Base-by-base conservation (phyloP, 345 rosid genomes). In the Lumnitzera racemosa region DNA sequence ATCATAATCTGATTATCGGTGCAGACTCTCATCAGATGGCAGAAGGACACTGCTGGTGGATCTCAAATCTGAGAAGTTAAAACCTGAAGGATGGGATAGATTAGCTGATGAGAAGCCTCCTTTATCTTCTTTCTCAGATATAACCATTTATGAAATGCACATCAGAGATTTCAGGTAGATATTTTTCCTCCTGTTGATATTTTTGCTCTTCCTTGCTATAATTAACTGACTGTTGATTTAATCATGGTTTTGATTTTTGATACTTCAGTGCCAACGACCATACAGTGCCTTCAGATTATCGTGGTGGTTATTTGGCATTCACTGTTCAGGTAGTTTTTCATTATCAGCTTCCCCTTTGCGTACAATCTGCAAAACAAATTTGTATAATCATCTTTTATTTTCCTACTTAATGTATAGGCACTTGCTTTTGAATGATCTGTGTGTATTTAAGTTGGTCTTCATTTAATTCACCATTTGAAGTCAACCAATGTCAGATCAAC, bases 81-180 rank as follows among this genome's bases (percentile, higher is more conserved):
- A 85, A 70, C 96, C 96, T 67, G 82, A 87, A 69, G 81, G 84
- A 71, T 92, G 98, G 98, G 84, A 85, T 46, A 75, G 49, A 68
- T 72, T 89, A 70, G 90, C 82, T 11, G 78, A 87, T 61, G 70
- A 78, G 79, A 91, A 91, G 66, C 91, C 89, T 13, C 56, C 58
- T 63, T 8, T 89, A 61, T 66, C 50, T 62, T 85, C 96, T 24
- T 75, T 68, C 68, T 79, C 89, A 4, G 96, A 92, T 78, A 82
- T 82, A 61, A 92, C 90, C 68, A 70, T 92, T 64, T 89, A 89
- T 80, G 98, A 92, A 86, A 76, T 92, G 79, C 98, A 92, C 75
- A 74, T 85, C 63, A 81, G 96, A 78, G 98, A 92, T 74, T 92
- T 87, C 67, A 92, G 98, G 96, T 91, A 69, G 74, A 56, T 59